Conservation (phyloP, 2,329 filamentous ascomycete species). For the Fusarium sublunatum region DNA sequence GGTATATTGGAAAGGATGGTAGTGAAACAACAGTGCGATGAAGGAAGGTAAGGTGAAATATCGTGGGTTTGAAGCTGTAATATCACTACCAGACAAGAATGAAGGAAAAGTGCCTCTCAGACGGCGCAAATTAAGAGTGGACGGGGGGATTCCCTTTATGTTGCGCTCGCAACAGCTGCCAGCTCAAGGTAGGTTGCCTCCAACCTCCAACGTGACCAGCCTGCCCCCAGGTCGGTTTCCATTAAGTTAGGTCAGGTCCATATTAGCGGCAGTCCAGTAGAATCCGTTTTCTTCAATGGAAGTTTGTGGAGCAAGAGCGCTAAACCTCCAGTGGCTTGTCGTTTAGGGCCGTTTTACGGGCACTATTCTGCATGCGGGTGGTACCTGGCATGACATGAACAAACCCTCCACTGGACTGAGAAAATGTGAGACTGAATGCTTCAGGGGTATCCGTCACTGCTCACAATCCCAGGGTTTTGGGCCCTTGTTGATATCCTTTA, state of each 20-base stretch:
- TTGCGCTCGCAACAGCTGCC: constrained; percentile 31
- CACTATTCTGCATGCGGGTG: constrained; percentile 34
- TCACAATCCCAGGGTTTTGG: constrained; percentile 9
- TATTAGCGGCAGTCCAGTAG: constrained; percentile 9
- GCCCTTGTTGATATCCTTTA: constrained; percentile 13
- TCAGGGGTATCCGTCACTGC: constrained; percentile 23
- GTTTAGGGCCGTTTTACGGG: constrained; percentile 35
- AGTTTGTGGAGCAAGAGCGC: constrained; percentile 39
- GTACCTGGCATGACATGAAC: constrained; percentile 32
- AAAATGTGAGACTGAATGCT: constrained; percentile 21
- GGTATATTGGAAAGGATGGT: constrained; percentile 11
- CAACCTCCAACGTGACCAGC: constrained; percentile 42
- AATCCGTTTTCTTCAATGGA: constrained; percentile 25
- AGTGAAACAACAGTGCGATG: constrained; percentile 11
- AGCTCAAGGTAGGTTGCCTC: constrained; percentile 38
- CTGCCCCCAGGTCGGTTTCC: constrained; percentile 23
- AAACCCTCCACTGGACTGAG: constrained; percentile 22
- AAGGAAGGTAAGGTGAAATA: constrained; percentile 6
- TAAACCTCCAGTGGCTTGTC: constrained; percentile 38
- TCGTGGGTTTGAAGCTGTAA: constrained; percentile 1
- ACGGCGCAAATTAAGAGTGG: constrained; percentile 27
- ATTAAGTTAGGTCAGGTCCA: constrained; percentile 15
- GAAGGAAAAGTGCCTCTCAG: constrained; percentile 9
- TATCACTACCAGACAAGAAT: constrained; percentile 9
- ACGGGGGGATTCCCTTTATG: constrained; percentile 41